Evolutionary conservation across 2,329 filamentous ascomycete species (phyloP), one percentile per base, ranked within the genome.

Genomic region (Pseudocercospora macadamiae): DNA sequence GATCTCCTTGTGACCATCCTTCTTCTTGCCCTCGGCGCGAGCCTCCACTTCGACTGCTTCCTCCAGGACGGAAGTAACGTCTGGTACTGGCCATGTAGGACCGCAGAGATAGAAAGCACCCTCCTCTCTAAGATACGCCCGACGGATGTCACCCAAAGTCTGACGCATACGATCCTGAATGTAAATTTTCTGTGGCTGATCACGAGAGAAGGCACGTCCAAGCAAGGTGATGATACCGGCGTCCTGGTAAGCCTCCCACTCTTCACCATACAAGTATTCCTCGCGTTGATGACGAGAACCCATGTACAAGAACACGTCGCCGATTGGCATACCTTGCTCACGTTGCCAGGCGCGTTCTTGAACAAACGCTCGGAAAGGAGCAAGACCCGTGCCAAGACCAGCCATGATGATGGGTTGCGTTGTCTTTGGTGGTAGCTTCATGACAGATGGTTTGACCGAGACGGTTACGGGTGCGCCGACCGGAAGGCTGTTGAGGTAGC

Each of bases 271-370:
- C 61, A 97, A 88, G 78, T 99, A 99, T 79, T 99, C 95, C 79
- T 99, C 95, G 66, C 93, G 91, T 81, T 97, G 92, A 83, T 97
- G 93, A 54, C 95, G 93, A 16, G 92, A 93, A 64, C 95, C 95
- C 81, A 99, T 93, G 83, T 97, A 99, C 60, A 99, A 81, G 54
- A 99, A 85, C 63, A 97, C 95, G 42, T 91, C 82, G 54, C 95
- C 95, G 67, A 99, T 96, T 59, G 95, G 87, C 80, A 96, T 93
- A 76, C 95, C 95, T 75, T 96, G 91, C n/a, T 91, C 88, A 81
- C 96, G 96, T 75, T 99, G 93, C 86, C 96, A 92, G 51, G 95
- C 95, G 58, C 95, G 93, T 80, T 99, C 95, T 79, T 99, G 95
- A 47, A 97, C 89, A 73, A 99, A 99, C 60, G 95, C 95, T 66